Evolutionary conservation across 225 moss, liverwort and hornwort species (phyloP), one percentile per base, ranked within the genome.

Genomic region (Neckera pumila): DNA sequence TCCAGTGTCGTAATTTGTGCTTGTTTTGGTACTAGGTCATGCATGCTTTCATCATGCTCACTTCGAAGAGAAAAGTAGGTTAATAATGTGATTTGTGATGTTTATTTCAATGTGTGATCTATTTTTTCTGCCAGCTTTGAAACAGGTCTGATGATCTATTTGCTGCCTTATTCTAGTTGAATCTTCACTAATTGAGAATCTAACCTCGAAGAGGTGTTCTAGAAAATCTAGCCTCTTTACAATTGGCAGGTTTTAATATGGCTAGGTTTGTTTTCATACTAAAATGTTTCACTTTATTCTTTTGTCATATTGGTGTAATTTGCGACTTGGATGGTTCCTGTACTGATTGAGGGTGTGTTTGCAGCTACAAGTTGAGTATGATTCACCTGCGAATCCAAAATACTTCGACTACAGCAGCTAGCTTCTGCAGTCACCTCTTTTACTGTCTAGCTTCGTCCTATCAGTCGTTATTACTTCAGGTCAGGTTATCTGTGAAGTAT

Each of bases 311-410:
- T 31, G 75, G 65, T 81, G 73, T 74, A 23, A 61, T 13, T 79
- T 65, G 78, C 31, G 28, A 36, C 27, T 81, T 60, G 62, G 75
- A 30, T 88, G 49, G 25, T 82, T 83, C 16, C 33, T 87, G 63
- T 80, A 79, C 87, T 90, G 87, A 90, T 75, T 28, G 74, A 90
- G 62, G n/a, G 81, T 88, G 88, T 86, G 42, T 83, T 85, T 90
- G 97, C 97, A 97, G 97, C 95, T 96, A 89, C 97, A 95, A 93
- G 95, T 95, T 93, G 96, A 97, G 93, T 95, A 95, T 89, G 96
- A 97, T 91, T 97, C 95, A 81, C 97, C 97, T 85, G 94, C 95
- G 84, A 93, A 97, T 94, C 97, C 97, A 43, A 97, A 97, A 89
- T 97, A 97, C 90, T 97, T 95, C 91, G 97, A 95, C 92, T 96